These are phyloP conservation scores for Tulasnella sp. DNA, from an alignment of 768 basidiomycete genomes.

Conservation along the genomic window DNA sequence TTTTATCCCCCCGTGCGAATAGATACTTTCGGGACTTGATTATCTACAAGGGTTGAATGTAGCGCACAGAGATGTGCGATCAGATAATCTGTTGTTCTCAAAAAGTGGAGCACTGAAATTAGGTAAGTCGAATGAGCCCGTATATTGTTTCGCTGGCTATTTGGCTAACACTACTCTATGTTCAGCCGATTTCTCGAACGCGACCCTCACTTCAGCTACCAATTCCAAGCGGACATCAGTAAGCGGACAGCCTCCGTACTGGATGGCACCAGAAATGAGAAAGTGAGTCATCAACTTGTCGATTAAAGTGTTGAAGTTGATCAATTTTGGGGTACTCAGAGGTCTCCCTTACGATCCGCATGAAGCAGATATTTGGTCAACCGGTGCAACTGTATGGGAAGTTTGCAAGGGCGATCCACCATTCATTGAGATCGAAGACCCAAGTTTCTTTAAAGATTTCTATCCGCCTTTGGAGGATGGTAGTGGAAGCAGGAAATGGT, in stretches of 20 bases:
- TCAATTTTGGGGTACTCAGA: conserved; percentile 25
- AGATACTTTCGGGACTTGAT: conserved; percentile 55
- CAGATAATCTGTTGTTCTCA: conserved; percentile 69
- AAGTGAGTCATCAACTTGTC: conserved; percentile 32
- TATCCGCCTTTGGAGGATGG: conserved; percentile 61
- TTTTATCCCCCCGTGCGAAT: too few relatives aligned
- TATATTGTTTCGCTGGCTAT: background rate
- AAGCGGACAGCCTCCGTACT: conserved; percentile 16
- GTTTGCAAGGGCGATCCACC: conserved; percentile 63
- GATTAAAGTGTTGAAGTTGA: background rate
- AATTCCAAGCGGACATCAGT: conserved; percentile 7
- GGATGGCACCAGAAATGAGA: conserved; percentile 53
- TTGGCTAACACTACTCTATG: background rate
- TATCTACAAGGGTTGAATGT: conserved; percentile 53
- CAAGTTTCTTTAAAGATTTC: conserved; percentile 36
- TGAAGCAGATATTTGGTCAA: conserved; percentile 67
- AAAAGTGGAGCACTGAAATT: conserved; percentile 58
- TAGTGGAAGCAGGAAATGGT: conserved; percentile 45
- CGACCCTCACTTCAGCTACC: conserved; percentile 33
- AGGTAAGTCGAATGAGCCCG: conserved; percentile 32
- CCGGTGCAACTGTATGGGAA: conserved; percentile 77
- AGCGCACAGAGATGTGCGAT: conserved; percentile 73
- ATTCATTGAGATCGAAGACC: conserved; percentile 44
- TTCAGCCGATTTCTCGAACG: conserved; percentile 69
- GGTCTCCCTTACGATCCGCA: conserved; percentile 53